Evolutionary conservation across 2,329 filamentous ascomycete species (phyloP).

Genomic region (Paecilomyces fulvus): DNA sequence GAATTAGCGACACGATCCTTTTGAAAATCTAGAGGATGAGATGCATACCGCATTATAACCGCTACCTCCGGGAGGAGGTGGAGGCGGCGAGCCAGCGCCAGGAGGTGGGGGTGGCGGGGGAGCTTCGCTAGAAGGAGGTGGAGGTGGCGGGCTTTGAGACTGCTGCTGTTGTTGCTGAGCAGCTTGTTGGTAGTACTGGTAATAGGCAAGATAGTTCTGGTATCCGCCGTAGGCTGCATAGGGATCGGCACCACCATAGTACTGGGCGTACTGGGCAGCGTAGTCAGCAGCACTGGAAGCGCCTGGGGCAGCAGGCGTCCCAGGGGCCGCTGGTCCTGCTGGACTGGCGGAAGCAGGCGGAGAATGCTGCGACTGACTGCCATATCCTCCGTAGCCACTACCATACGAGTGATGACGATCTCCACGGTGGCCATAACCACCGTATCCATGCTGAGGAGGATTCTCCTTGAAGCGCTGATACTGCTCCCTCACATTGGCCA

Average conservation of each 20-base stretch:
- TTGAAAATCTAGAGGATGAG: background rate
- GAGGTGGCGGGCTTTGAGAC: slow-evolving; percentile 44
- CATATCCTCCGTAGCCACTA: slow-evolving; percentile 29
- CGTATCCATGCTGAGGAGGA: slow-evolving; percentile 58
- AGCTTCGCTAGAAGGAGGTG: slow-evolving; percentile 48
- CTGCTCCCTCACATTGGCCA: slow-evolving; percentile 77
- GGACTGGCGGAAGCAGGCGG: slow-evolving; percentile 37
- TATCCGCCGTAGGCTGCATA: slow-evolving; percentile 91
- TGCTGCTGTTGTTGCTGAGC: slow-evolving; percentile 39
- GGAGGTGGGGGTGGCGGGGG: slow-evolving; percentile 55
- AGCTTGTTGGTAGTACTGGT: slow-evolving; percentile 65
- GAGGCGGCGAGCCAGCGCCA: slow-evolving; percentile 52
- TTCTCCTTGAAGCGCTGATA: slow-evolving; percentile 87
- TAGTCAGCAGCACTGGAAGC: slow-evolving; percentile 52
- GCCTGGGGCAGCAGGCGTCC: slow-evolving; percentile 14
- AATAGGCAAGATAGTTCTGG: slow-evolving; percentile 55
- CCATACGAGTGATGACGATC: slow-evolving; percentile 33
- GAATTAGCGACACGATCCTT: slow-evolving; percentile 3
- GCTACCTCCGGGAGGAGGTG: slow-evolving; percentile 44
- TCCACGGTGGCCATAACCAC: slow-evolving; percentile 47
- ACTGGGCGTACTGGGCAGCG: slow-evolving; percentile 73
- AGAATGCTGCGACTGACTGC: slow-evolving; percentile 34
- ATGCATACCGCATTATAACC: slow-evolving; percentile 55
- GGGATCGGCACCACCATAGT: slow-evolving; percentile 65
- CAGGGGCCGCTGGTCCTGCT: slow-evolving; percentile 36